Percentiles rank a stretch among this genome's conserved stretches.
Conservation (phyloP, 805 yeast species). For the Komagataella pseudopastoris region DNA sequence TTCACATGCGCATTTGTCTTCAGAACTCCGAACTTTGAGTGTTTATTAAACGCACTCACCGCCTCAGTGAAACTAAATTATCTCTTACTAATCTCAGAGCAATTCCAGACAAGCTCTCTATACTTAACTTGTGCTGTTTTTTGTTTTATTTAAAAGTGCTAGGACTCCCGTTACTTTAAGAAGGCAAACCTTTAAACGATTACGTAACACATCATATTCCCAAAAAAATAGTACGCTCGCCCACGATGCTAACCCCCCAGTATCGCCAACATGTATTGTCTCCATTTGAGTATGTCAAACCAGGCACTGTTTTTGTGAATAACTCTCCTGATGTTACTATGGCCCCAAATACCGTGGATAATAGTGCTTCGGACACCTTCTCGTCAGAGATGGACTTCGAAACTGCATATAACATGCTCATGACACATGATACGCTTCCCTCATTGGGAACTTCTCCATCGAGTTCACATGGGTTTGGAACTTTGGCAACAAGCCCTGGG, state of each 20-base stretch:
- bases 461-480: not conserved
- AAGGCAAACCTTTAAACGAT: not conserved
- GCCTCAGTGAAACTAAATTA: not conserved
- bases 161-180: not conserved
- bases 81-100: not conserved
- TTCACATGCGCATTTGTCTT: not conserved
- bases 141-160: not conserved
- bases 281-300: constrained; percentile 3
- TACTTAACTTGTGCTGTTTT: no score
- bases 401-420: constrained; percentile 18
- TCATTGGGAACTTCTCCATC: not conserved
- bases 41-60: not conserved
- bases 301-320: not conserved
- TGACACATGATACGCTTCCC: constrained; percentile 9
- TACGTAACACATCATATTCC: not conserved
- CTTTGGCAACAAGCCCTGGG: not conserved
- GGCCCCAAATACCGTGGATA: not conserved
- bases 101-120: not conserved
- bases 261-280: constrained; percentile 1
- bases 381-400: constrained; percentile 18
- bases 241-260: not conserved
- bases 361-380: not conserved
- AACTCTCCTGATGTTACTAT: not conserved
- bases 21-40: not conserved
- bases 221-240: not conserved